Conservation (phyloP, 2,329 filamentous ascomycete genomes). For the Paecilomyces dactylethromorphus region DNA sequence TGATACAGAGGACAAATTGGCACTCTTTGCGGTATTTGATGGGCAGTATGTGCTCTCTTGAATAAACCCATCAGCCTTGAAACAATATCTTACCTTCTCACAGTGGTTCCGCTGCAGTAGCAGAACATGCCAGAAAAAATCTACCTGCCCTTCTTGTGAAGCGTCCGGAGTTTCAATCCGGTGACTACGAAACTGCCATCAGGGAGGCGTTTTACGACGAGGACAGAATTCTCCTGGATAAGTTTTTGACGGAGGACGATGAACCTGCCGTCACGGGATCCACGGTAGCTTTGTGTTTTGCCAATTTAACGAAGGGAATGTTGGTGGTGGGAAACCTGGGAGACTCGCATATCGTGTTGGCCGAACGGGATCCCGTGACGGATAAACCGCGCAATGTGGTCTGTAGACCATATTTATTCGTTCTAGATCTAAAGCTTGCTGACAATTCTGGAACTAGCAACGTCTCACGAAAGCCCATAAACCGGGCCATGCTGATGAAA, state of each 20-base stretch:
- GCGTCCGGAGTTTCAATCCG: conserved; percentile 21
- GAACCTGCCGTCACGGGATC: conserved; percentile 25
- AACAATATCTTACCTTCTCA: background rate
- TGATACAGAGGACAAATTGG: conserved; percentile 19
- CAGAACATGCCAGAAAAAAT: conserved; percentile 23
- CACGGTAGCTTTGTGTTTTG: conserved; percentile 26
- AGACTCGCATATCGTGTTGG: conserved; percentile 29
- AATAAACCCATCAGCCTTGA: background rate
- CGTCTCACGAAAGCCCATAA: conserved; percentile 27
- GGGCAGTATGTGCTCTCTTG: conserved; percentile 23
- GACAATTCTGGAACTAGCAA: conserved; percentile 13
- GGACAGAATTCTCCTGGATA: conserved; percentile 20
- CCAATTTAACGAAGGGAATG: conserved; percentile 25
- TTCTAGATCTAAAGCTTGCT: background rate
- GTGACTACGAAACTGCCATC: conserved; percentile 24
- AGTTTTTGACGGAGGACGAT: conserved; percentile 15
- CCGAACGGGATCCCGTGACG: conserved; percentile 20
- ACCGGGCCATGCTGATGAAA: conserved; percentile 22
- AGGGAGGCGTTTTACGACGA: conserved; percentile 22
- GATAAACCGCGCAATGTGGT: conserved; percentile 20
- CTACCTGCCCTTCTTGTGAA: conserved; percentile 19
- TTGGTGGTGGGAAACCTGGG: conserved; percentile 27
- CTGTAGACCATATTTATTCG: conserved; percentile 1
- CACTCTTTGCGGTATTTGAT: conserved; percentile 28
- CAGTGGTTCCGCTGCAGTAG: conserved; percentile 25